Conservation (phyloP, 148 eudicot genomes). For the Fallopia convolvulus region DNA sequence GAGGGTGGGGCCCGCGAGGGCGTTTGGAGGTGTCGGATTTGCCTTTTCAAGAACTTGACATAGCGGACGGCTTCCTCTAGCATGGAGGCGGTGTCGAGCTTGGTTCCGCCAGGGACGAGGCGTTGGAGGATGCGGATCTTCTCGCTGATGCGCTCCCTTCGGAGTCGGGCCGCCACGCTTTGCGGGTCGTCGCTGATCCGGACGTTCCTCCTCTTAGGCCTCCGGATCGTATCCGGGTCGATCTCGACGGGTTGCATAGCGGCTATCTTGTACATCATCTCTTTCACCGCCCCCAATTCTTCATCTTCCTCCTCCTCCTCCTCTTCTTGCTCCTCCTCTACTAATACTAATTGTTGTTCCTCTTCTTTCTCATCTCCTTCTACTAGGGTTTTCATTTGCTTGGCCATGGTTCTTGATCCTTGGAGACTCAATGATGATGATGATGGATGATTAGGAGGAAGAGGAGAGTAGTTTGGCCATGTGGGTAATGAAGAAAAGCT, state of each 20-base stretch:
- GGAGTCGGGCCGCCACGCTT: slow-evolving; percentile 76
- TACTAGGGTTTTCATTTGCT: slow-evolving; percentile 3
- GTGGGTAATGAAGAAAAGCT: neutral
- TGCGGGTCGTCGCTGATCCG: slow-evolving; percentile 84
- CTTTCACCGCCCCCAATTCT: slow-evolving; percentile 82
- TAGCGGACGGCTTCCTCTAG: slow-evolving; percentile 83
- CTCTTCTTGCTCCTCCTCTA: slow-evolving; percentile 17
- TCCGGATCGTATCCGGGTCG: slow-evolving; percentile 69
- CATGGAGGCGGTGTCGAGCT: slow-evolving; percentile 96
- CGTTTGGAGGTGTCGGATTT: slow-evolving; percentile 53
- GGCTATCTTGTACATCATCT: slow-evolving; percentile 94
- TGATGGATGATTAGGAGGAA: neutral
- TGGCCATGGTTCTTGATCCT: neutral
- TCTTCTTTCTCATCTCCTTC: neutral
- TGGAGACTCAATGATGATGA: neutral
- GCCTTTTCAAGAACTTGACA: slow-evolving; percentile 78
- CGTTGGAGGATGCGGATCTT: slow-evolving; percentile 75
- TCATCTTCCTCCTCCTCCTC: slow-evolving; percentile 46
- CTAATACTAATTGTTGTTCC: neutral
- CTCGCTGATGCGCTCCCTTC: slow-evolving; percentile 79
- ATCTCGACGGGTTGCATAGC: slow-evolving; percentile 95
- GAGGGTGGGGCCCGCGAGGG: neutral
- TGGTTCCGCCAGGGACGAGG: slow-evolving; percentile 86
- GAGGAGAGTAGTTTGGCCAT: slow-evolving; percentile 9
- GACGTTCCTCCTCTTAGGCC: slow-evolving; percentile 69